These are phyloP conservation scores for Pythium oligandrum DNA, from an alignment of 352 stramenopile species.

Conservation along the genomic window DNA sequence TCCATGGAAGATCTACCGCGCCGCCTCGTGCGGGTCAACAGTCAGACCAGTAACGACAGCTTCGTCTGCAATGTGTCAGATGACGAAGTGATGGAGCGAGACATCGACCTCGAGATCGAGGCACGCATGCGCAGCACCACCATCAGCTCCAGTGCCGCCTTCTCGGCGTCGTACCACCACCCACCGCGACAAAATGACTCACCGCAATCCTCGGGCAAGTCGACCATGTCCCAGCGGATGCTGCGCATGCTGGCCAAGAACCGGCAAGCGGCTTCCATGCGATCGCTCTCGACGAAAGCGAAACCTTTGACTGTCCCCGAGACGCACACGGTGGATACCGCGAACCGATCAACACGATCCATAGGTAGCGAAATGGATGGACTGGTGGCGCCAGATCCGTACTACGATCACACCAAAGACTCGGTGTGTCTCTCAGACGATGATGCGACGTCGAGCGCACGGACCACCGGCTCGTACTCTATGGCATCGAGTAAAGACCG, in stretches of 20 bases:
- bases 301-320: background rate
- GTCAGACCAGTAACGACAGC: conserved; percentile 20
- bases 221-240: conserved; percentile 63
- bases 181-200: conserved; percentile 4
- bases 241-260: conserved; percentile 44
- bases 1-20: background rate
- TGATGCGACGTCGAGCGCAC: background rate
- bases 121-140: background rate
- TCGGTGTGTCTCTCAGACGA: conserved; percentile 17
- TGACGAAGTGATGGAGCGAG: conserved; percentile 58
- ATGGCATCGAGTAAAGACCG: conserved; percentile 33
- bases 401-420: conserved; percentile 15
- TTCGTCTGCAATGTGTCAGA: conserved; percentile 52
- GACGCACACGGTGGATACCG: background rate
- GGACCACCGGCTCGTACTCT: background rate
- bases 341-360: conserved; percentile 3
- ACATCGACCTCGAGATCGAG: conserved; percentile 74
- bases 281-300: background rate
- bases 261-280: conserved; percentile 3
- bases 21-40: background rate
- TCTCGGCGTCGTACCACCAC: conserved; percentile 3
- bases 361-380: conserved; percentile 16
- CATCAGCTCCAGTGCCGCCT: background rate
- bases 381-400: conserved; percentile 11
- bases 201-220: conserved; percentile 5